Percentiles rank a stretch among this genome's conserved stretches.
These are phyloP conservation scores for Neoboletus subvelutipes DNA, from an alignment of 768 basidiomycete species.

Conservation along the genomic window DNA sequence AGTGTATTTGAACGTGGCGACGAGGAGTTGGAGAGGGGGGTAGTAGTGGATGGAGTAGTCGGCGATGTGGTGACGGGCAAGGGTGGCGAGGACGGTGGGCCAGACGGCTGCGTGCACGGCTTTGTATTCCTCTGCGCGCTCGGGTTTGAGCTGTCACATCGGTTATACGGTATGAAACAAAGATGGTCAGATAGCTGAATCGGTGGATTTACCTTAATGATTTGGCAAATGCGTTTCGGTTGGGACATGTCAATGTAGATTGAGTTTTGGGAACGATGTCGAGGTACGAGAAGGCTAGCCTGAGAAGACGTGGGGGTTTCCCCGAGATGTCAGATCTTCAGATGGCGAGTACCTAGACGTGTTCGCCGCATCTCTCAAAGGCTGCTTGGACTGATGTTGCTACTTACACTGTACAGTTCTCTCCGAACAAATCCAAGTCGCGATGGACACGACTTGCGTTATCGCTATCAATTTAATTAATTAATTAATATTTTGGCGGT, in stretches of 20 bases:
- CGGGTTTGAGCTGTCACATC: constrained; percentile 53
- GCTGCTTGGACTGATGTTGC: too few relatives aligned
- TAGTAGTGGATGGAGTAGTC: constrained; percentile 80
- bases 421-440: not conserved
- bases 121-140: constrained; percentile 50
- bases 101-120: constrained; percentile 62
- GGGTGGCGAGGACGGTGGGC: constrained; percentile 65
- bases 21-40: constrained; percentile 60
- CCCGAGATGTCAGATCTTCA: not conserved
- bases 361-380: too few relatives aligned
- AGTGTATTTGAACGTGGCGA: constrained; percentile 80
- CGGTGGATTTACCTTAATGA: constrained; percentile 54
- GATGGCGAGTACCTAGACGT: too few relatives aligned
- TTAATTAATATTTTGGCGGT: not conserved
- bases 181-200: not conserved
- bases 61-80: constrained; percentile 59
- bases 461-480: not conserved
- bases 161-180: not conserved
- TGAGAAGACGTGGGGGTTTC: not conserved
- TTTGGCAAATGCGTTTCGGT: constrained; percentile 63
- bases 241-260: constrained; percentile 7
- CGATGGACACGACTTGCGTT: not conserved
- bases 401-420: too few relatives aligned
- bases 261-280: not conserved
- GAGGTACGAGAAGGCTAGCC: not conserved